Evolutionary conservation across 176 grass and related monocot genomes (phyloP), one percentile per base, ranked within the genome.

Genomic region (Puya raimondii): DNA sequence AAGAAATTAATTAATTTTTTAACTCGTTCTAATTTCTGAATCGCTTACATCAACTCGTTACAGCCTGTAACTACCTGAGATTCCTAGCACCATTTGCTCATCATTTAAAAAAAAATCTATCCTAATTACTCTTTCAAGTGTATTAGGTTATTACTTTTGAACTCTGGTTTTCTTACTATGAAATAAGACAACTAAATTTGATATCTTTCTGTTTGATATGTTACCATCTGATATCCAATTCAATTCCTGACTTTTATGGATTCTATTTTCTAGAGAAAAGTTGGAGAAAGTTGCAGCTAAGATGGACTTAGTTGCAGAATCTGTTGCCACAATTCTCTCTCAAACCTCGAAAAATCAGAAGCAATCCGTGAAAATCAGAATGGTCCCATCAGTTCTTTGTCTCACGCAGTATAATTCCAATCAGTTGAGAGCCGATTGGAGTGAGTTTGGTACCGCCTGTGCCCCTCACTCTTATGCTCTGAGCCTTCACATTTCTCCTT

Each of bases 301-400:
- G 70, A 82, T 93, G 80, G 84, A 93, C 65, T 78, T 59, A 11
- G 18, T 91, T 51, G 78, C 94, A 1, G 72, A 77, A 47, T 78
- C 50, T 47, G 78, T 74, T 50, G 73, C 80, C 29, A 66, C 6
- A 23, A 64, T 92, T 79, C 80, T 99, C 20, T 88, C 69, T 23
- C 29, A 84, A 27, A 77, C 71, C 10, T 72, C 53, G 10, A 80
- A 74, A 42, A 72, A 69, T 25, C 74, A 65, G 47, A 82, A 64
- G 53, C 56, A 59, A 23, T 83, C 69, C 49, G 13, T 63, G 33
- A 72, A 47, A 13, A 33, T 74, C 25, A 53, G 65, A 76, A 67
- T 67, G 51, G 72, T 72, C 56, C 69, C 64, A 6, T 91, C 87
- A n/a, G 65, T 93, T 33, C 66, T 99, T 0, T 79, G 80, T 67